Percentiles rank a stretch among this genome's conserved stretches.
Evolutionary conservation across 495 filamentous ascomycete genomes (phyloP).

Genomic region (Tuber aestivum): DNA sequence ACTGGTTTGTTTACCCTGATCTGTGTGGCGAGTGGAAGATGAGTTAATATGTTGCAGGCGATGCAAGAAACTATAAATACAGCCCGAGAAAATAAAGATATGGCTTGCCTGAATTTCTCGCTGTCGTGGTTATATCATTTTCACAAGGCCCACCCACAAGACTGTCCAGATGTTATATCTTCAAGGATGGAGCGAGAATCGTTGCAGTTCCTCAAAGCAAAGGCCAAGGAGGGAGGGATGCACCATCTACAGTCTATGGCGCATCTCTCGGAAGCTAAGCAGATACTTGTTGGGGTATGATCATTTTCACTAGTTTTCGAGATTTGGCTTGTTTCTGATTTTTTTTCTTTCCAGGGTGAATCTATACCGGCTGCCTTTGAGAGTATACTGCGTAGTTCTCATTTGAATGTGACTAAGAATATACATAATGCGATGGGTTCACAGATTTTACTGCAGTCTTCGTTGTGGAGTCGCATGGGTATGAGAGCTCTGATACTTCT

Average conservation of each 20-base stretch:
- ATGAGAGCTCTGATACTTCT: slow-evolving; percentile 22
- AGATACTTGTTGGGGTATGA: slow-evolving; percentile 59
- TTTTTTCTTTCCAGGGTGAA: slow-evolving; percentile 56
- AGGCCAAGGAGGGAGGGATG: slow-evolving; percentile 82
- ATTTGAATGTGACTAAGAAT: slow-evolving; percentile 70
- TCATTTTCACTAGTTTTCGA: neutral
- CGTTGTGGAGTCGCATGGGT: slow-evolving; percentile 73
- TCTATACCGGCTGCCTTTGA: slow-evolving; percentile 71
- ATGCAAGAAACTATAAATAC: slow-evolving; percentile 90
- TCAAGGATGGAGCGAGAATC: slow-evolving; percentile 68
- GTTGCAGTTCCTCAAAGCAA: slow-evolving; percentile 75
- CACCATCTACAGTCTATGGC: slow-evolving; percentile 81
- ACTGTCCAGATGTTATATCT: slow-evolving; percentile 41
- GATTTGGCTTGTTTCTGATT: slow-evolving; percentile 6
- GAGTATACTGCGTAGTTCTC: slow-evolving; percentile 69
- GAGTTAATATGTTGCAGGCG: slow-evolving; percentile 44
- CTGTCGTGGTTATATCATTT: slow-evolving; percentile 98
- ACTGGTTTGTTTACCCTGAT: slow-evolving; percentile 42
- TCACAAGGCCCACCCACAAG: slow-evolving; percentile 66
- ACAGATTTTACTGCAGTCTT: slow-evolving; percentile 63
- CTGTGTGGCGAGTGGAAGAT: neutral
- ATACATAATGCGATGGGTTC: slow-evolving; percentile 65
- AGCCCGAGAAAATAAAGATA: slow-evolving; percentile 85
- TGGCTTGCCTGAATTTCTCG: slow-evolving; percentile 87
- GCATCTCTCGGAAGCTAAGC: slow-evolving; percentile 77